A percentile compares a stretch with the other conserved stretches of the same genome.
phyloP scores from a whole-genome alignment of 2,329 filamentous ascomycete genomes.

The Coniella vitis region DNA sequence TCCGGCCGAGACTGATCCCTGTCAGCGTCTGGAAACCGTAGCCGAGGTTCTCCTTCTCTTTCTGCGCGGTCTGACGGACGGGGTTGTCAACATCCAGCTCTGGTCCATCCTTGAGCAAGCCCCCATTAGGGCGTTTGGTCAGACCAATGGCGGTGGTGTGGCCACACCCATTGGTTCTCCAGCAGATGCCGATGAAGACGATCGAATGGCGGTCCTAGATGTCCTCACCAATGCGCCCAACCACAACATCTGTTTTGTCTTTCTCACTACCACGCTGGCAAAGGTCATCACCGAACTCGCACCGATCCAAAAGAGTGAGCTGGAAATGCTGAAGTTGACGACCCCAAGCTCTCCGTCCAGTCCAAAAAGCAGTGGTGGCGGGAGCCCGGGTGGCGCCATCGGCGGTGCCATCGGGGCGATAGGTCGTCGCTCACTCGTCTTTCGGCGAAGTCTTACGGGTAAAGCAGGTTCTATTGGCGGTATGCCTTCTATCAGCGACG shows the following conservation, averaged over 20 bases:
- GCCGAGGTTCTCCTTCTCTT: conserved; percentile 68
- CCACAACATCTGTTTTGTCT: conserved; percentile 85
- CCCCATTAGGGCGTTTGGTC: conserved; percentile 19
- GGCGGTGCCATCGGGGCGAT: conserved; percentile 21
- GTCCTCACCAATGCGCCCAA: conserved; percentile 63
- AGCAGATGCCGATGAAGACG: conserved; percentile 29
- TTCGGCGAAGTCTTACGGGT: conserved; percentile 28
- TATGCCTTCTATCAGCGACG: conserved; percentile 20
- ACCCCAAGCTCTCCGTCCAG: conserved; percentile 4
- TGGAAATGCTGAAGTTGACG: conserved; percentile 26
- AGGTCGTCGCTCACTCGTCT: conserved; percentile 40
- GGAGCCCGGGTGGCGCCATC: conserved; percentile 16
- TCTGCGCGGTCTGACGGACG: conserved; percentile 67
- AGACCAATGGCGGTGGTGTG: conserved; percentile 32
- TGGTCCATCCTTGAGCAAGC: conserved; percentile 64
- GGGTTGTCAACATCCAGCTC: conserved; percentile 62
- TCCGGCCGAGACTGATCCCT: conserved; percentile 52
- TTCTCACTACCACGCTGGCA: conserved; percentile 70
- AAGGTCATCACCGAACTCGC: conserved; percentile 43
- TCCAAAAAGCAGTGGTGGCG: no score
- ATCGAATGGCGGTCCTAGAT: conserved; percentile 59
- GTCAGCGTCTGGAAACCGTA: conserved; percentile 68
- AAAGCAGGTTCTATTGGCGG: conserved; percentile 18
- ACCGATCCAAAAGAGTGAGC: conserved; percentile 31
- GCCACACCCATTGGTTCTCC: conserved; percentile 24